These are phyloP conservation scores for Nepenthes alata DNA, from an alignment of 179 eudicot genomes.

Conservation along the genomic window DNA sequence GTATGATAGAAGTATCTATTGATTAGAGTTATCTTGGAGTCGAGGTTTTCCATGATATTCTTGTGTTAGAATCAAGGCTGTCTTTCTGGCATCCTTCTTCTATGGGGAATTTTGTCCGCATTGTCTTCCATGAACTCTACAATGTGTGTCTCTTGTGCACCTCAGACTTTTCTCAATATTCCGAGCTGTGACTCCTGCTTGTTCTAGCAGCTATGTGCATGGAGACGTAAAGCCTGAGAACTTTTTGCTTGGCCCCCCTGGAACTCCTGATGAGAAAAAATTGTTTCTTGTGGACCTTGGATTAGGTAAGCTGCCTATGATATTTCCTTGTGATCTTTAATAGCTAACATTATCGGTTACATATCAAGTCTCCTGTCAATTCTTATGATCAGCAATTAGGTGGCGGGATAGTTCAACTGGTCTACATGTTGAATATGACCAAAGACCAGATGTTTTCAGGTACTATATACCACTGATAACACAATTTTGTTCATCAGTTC, in stretches of 20 bases:
- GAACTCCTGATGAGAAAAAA: constrained; percentile 66
- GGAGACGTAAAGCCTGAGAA: constrained; percentile 91
- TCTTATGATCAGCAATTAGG: constrained; percentile 41
- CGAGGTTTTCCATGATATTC: too few species aligned
- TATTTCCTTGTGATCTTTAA: not conserved
- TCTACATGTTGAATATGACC: constrained; percentile 73
- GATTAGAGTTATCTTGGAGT: too few species aligned
- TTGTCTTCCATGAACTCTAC: not conserved
- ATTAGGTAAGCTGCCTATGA: constrained; percentile 27
- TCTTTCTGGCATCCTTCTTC: too few species aligned
- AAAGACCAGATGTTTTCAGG: constrained; percentile 90
- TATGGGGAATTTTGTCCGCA: too few species aligned
- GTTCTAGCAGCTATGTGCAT: constrained; percentile 50
- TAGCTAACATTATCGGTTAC: too few species aligned
- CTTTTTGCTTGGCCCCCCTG: constrained; percentile 74
- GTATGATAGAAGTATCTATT: too few species aligned
- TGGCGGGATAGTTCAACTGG: constrained; percentile 62
- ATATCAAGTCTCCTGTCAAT: not conserved
- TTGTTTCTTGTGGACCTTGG: constrained; percentile 84
- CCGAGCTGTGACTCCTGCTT: constrained; percentile 1
- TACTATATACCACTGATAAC: constrained; percentile 2
- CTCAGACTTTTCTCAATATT: not conserved
- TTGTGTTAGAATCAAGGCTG: too few species aligned
- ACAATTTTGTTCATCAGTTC: not conserved
- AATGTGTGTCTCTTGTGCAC: not conserved